Evolutionary conservation across 768 basidiomycete genomes (phyloP), one percentile per base, ranked within the genome.

Genomic region (Lactarius akahatsu): DNA sequence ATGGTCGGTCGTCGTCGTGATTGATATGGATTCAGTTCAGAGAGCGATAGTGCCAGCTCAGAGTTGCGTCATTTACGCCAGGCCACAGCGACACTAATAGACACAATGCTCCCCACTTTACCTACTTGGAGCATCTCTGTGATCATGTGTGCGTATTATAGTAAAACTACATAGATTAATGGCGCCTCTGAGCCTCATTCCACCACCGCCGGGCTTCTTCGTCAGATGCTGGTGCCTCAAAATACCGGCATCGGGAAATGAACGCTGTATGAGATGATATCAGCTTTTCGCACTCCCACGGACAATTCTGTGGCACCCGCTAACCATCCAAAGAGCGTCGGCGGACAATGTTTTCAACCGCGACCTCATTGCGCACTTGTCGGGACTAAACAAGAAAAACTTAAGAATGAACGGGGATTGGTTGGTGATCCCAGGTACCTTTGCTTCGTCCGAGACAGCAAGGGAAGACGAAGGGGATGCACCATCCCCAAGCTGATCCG

Each of bases 161-260:
- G 50, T 52, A 52, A 26, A 23, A 52, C 50, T 64, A 59, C 15
- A 34, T 54, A 47, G 26, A 56, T 55, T 64, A 70, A 40, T 52
- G 69, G 52, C 65, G 57, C 18, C 43, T 52, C 20, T 70, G 73
- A 32, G 76, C 80, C 63, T 74, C 71, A 43, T 86, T 80, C 87
- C 86, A 88, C 77, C 84, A 80, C 72, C 79, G 78, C 47, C 80
- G 81, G 6, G 82, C 81, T 67, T 90, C 87, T 45, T 70, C 76
- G 72, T 90, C 87, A 18, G 82, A 79, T 63, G 74, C 52, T 60
- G 91, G 87, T 8, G 90, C 90, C 59, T 81, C 78, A 75, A 92
- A 94, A 74, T 89, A 92, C 73, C 83, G 85, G 78, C 92, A 94
- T 59, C 91, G 87, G 55, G 89, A 83, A 65, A 82, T 82, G 74